These are phyloP conservation scores for Fusarium fracticaudum DNA, from an alignment of 2,329 filamentous ascomycete genomes.

Conservation along the genomic window DNA sequence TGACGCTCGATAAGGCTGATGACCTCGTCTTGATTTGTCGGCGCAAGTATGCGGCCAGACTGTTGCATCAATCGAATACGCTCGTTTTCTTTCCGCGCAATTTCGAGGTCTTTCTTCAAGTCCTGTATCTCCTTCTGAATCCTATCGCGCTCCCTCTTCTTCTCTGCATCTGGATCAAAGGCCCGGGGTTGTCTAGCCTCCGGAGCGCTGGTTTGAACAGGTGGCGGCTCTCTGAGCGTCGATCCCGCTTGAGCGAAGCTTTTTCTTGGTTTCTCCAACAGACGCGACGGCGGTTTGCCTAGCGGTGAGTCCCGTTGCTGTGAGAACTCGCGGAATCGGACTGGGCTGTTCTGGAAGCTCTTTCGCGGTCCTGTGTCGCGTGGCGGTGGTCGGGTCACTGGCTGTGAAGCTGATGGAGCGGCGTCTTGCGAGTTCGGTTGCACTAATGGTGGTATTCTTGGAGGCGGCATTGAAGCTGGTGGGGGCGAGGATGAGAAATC, in stretches of 20 bases:
- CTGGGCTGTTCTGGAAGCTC: slow-evolving; percentile 70
- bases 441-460: slow-evolving; percentile 13
- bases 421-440: slow-evolving; percentile 4
- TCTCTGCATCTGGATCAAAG: slow-evolving; percentile 56
- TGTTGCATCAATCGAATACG: slow-evolving; percentile 56
- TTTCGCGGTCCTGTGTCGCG: slow-evolving; percentile 63
- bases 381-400: slow-evolving; percentile 39
- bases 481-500: slow-evolving; percentile 10
- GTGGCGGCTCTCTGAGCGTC: not conserved
- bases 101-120: slow-evolving; percentile 67
- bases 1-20: slow-evolving; percentile 52
- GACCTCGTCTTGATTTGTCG: slow-evolving; percentile 51
- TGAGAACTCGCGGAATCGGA: slow-evolving; percentile 53
- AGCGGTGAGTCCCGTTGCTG: slow-evolving; percentile 58
- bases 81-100: slow-evolving; percentile 67
- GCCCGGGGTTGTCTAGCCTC: slow-evolving; percentile 7
- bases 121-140: slow-evolving; percentile 65
- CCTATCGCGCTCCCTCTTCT: slow-evolving; percentile 61
- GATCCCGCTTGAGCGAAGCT: not conserved
- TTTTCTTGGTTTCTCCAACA: slow-evolving; percentile 23
- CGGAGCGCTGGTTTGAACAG: not conserved
- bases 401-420: slow-evolving; percentile 16
- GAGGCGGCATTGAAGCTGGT: slow-evolving; percentile 29
- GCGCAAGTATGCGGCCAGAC: slow-evolving; percentile 50
- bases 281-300: slow-evolving; percentile 54